Evolutionary conservation across 2,329 filamentous ascomycete genomes (phyloP).

Genomic region (Aspergillus intermedius): DNA sequence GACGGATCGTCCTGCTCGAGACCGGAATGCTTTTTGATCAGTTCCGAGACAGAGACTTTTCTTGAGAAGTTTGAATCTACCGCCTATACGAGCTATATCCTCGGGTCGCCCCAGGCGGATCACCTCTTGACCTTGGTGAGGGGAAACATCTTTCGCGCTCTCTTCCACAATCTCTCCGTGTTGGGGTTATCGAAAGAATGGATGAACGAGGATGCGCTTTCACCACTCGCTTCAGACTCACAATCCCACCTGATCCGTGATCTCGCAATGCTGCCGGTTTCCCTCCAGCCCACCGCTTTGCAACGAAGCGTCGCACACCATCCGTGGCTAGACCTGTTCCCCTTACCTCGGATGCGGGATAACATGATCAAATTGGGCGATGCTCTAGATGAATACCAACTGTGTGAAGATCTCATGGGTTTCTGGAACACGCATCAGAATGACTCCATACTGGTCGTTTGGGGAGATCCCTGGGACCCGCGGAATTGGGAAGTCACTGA

Average conservation of each 20-base stretch:
- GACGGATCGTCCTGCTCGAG: too few relatives aligned
- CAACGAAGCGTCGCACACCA: conserved; percentile 16
- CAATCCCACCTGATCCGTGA: too few relatives aligned
- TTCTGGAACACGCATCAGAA: conserved; percentile 1
- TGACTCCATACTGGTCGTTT: conserved; percentile 18
- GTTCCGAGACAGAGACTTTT: too few relatives aligned
- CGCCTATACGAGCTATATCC: neutral
- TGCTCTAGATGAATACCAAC: conserved; percentile 16
- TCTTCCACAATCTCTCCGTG: conserved; percentile 7
- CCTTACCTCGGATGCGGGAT: conserved; percentile 18
- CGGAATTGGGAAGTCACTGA: conserved; percentile 25
- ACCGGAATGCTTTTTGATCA: too few relatives aligned
- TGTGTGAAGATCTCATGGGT: conserved; percentile 17
- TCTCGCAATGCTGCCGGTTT: neutral
- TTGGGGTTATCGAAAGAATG: neutral
- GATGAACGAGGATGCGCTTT: too few relatives aligned
- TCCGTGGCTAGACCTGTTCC: conserved; percentile 26
- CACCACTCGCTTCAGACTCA: too few relatives aligned
- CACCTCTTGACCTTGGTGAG: conserved; percentile 7
- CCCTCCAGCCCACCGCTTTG: conserved; percentile 2
- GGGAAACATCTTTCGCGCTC: conserved; percentile 9
- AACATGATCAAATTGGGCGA: conserved; percentile 12
- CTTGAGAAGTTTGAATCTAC: conserved; percentile 1
- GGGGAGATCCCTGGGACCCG: conserved; percentile 26
- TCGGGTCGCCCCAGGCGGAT: conserved; percentile 3